Base-by-base conservation (phyloP, 2,329 filamentous ascomycete species). In the Coniochaeta prunicola region DNA sequence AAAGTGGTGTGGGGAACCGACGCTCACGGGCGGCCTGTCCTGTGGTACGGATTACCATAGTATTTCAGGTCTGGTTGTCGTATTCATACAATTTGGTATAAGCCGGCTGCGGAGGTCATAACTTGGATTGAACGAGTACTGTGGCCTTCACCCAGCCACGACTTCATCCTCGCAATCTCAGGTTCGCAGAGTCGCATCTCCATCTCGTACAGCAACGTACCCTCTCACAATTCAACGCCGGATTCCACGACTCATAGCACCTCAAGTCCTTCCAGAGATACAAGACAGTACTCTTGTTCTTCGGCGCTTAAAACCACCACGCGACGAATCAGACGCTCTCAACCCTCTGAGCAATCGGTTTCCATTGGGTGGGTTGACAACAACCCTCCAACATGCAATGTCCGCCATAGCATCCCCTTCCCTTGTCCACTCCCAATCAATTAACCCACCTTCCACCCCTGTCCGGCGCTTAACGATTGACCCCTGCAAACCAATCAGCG, bases 381-480 rank as follows among this genome's bases (percentile, higher is more conserved):
- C 6, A 50, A 17, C 19, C 15, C 36, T n/a, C 5, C 31, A 5
- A n/a, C n/a, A 38, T 38, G 36, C 17, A 38, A 38, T n/a, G 36
- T n/a, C 19, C 9, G 36, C 36, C 3, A n/a, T 4, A 7, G 2
- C 36, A 15, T 15, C 34, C 13, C 9, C 10, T 10, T 17, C 36
- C 36, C 17, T 38, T 38, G 36, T 38, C 36, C 36, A 38, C 21
- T 12, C 45, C n/a, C 45, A 50, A 50, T 50, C 45, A 50, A 50
- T n/a, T 17, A 50, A 50, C 19, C 15, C 36, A n/a, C n/a, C n/a
- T n/a, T n/a, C n/a, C n/a, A 50, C 15, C 50, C 53, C 53, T 33
- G 53, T 55, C 53, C 53, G 53, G 53, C 53, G 53, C 53, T 55
- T 55, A 55, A 36, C 17, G 21, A 21, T 53, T 28, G 30, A 50